Evolutionary conservation across 768 basidiomycete genomes (phyloP), one percentile per base, ranked within the genome.

Genomic region (Cyclocybe cylindracea): DNA sequence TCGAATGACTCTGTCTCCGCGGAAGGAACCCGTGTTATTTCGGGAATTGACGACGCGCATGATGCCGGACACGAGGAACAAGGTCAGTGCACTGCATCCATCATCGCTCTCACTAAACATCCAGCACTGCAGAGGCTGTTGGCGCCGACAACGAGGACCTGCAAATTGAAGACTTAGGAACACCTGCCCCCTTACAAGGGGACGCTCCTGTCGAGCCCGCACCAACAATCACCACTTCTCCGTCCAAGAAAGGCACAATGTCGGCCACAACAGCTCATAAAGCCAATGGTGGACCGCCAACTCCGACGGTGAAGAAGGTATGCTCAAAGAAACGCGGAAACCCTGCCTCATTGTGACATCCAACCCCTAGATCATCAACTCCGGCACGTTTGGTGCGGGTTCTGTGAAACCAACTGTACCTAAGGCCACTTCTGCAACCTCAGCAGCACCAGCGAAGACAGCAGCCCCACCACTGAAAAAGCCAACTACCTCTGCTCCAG

Each of bases 241-340:
- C 63, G 35, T 43, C 41, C 49, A 76, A 70, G 67, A 61, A 67
- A 53, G 39, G 65, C 35, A 55, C 68, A 39, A 69, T 75, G 58
- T 66, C 73, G 39, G 71, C 70, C 52, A 83, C 74, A 51, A 57
- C 71, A 38, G 60, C 73, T 19, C 70, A 67, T 45, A 87, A 83
- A 70, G 52, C 73, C 18, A 73, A 73, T 45, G 77, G 70, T 58
- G 73, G 70, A 32, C 75, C 82, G 33, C 68, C 79, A 38, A 79
- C 83, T 14, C 77, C 82, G 49, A 66, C 76, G 8, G 85, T 85
- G 42, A 91, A 87, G 74, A 90, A 86, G 80, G 90, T 86, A 39
- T 44, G 31, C 44, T 18, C 44, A 36, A 42, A 39, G 46, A 56
- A 48, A 31, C 37, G 8, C 31, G n/a, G 34, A 55, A 43, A 44